Conservation (phyloP, 2,329 filamentous ascomycete species). For the Pseudohalonectria lignicola region DNA sequence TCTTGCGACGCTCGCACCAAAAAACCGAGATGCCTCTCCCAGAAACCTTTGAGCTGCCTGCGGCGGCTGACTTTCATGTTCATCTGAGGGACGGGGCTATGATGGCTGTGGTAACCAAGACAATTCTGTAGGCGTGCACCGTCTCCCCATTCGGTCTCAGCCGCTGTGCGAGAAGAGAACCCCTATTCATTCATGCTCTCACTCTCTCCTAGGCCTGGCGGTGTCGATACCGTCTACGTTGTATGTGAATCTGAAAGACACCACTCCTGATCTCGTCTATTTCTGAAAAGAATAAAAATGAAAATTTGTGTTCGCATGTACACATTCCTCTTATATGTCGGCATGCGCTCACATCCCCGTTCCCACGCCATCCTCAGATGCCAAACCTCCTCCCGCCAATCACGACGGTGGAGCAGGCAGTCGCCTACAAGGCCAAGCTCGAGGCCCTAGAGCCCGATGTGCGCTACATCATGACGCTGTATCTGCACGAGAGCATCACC, state of each 20-base stretch:
- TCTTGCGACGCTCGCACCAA: no score
- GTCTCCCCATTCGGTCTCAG: no score
- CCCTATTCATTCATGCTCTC: not conserved
- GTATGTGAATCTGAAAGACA: no score
- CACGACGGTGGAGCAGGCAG: slow-evolving; percentile 48
- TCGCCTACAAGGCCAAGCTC: slow-evolving; percentile 55
- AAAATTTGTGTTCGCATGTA: slow-evolving; percentile 28
- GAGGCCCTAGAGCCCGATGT: slow-evolving; percentile 49
- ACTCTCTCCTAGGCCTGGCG: slow-evolving; percentile 28
- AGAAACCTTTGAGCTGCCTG: slow-evolving; percentile 37
- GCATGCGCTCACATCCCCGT: no score
- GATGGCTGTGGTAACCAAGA: slow-evolving; percentile 35
- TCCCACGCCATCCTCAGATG: no score
- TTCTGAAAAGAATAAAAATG: no score
- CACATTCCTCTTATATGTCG: not conserved
- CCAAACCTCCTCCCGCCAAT: slow-evolving; percentile 56
- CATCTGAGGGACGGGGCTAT: slow-evolving; percentile 58
- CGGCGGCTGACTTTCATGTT: slow-evolving; percentile 59
- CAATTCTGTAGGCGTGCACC: slow-evolving; percentile 21
- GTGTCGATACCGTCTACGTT: slow-evolving; percentile 47
- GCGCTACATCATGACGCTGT: slow-evolving; percentile 65
- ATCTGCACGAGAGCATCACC: slow-evolving; percentile 47
- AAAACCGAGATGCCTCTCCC: not conserved
- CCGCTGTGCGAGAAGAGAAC: no score
- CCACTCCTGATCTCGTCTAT: no score